Base-by-base conservation (phyloP, 257 asterid species). In the Solanum dulcamara region DNA sequence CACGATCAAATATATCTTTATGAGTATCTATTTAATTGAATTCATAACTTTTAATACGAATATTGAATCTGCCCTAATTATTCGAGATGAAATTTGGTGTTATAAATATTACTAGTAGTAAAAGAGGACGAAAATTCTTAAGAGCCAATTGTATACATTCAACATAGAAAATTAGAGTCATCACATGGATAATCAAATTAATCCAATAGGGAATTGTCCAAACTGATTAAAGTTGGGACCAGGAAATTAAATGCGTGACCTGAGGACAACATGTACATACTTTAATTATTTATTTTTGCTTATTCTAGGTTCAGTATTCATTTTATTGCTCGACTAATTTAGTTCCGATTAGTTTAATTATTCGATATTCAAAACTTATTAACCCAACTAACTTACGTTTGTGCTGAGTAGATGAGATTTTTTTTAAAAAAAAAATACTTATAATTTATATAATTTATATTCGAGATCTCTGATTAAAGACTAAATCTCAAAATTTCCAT, bases 221-320 rank as follows among this genome's bases (percentile, higher is more conserved):
- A 42, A 46, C 60, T 46, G 35, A 68, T 68, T 68, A 77, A 77
- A 77, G 60, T 13, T 46, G 40, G 62, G 62, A 46, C 82, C 82
- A 77, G 2, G 26, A 24, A 75, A 70, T 70, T 70, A 70, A 77
- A 44, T 77, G 42, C 17, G 37, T 77, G 59, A 77, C 82, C 60
- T 24, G 62, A 77, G 35, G 82, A 77, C 60, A 77, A 77, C 82
- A 44, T 24, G 37, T 74, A 74, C n/a, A 42, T n/a, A n/a, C n/a
- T n/a, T n/a, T n/a, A n/a, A n/a, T 10, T 20, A 35, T n/a, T 70
- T 57, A 22, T 22, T 22, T 57, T 37, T 70, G 7, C n/a, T 3
- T 0, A 28, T 64, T 4, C 0, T 0, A 7, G 0, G 6, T 2
- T 3, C 0, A 3, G 1, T 68, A 33, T 3, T 33, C 0, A 0